Evolutionary conservation across 129 eudicot genomes (phyloP).

Genomic region (Ambrosia artemisiifolia): DNA sequence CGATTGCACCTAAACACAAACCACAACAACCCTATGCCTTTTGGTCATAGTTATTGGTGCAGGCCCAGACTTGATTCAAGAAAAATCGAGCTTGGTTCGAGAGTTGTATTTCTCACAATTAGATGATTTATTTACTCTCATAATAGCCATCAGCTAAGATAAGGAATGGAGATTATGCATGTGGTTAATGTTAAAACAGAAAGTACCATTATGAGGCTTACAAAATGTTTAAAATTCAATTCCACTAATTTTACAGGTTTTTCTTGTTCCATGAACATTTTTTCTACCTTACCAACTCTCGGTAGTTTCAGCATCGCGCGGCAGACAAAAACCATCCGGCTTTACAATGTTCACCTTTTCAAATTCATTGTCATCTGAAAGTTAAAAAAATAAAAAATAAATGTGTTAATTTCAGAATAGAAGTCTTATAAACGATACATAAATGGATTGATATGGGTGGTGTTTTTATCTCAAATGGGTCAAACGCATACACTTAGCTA

Average conservation of each 20-base stretch:
- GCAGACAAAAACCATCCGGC: constrained; percentile 58
- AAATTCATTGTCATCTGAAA: constrained; percentile 77
- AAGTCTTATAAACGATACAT: neutral
- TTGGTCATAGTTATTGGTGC: neutral
- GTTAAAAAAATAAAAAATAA: neutral
- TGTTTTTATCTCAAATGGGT: neutral
- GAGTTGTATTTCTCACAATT: neutral
- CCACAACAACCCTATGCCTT: neutral
- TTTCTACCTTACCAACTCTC: constrained; percentile 47
- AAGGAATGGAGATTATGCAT: neutral
- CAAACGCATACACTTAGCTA: neutral
- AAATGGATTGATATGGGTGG: neutral
- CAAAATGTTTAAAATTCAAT: constrained; percentile 7
- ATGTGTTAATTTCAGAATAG: neutral
- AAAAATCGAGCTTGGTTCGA: neutral
- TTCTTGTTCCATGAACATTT: constrained; percentile 12
- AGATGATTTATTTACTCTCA: neutral
- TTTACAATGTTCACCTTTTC: constrained; percentile 80
- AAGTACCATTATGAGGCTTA: constrained; percentile 11
- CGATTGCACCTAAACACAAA: too few relatives aligned
- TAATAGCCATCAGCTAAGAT: neutral
- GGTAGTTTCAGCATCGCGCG: constrained; percentile 66
- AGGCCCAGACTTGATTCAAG: neutral
- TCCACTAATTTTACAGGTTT: constrained; percentile 11
- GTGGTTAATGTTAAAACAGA: neutral